A percentile compares a stretch with the other conserved stretches of the same genome.
Evolutionary conservation across 345 rosid genomes (phyloP).

Genomic region (Gossypium rotundifolium): DNA sequence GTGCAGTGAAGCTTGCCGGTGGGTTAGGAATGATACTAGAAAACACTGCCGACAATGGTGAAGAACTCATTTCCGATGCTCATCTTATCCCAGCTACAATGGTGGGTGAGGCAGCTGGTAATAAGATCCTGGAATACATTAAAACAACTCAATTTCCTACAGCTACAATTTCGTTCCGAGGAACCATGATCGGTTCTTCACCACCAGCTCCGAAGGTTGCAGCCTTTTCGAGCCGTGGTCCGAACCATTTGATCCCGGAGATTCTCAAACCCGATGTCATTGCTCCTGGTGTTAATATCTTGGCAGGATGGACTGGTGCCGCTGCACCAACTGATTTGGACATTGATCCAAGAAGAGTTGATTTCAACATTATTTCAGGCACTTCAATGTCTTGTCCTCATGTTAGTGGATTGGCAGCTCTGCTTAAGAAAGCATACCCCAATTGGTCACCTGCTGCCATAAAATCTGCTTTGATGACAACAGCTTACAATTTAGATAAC

Average conservation of each 20-base stretch:
- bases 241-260: constrained; percentile 45
- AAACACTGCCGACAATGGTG: constrained; percentile 52
- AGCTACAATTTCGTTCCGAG: constrained; percentile 43
- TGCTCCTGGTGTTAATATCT: constrained; percentile 79
- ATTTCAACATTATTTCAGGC: constrained; percentile 73
- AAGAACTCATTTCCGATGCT: constrained; percentile 70
- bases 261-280: constrained; percentile 77
- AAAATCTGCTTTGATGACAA: constrained; percentile 72
- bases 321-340: constrained; percentile 51
- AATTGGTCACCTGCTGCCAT: constrained; percentile 70
- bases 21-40: constrained; percentile 69
- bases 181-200: constrained; percentile 43
- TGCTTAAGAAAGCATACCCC: constrained; percentile 56
- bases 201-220: constrained; percentile 74
- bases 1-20: constrained; percentile 61
- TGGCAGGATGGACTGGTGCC: constrained; percentile 79
- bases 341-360: constrained; percentile 57
- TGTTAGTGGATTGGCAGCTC: constrained; percentile 73
- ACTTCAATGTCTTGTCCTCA: constrained; percentile 95
- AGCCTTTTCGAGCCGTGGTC: constrained; percentile 74
- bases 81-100: constrained; percentile 60
- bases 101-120: constrained; percentile 51
- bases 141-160: constrained; percentile 34
- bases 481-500: constrained; percentile 62
- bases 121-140: constrained; percentile 42